Evolutionary conservation across 345 rosid genomes (phyloP), one percentile per base, ranked within the genome.

Genomic region (Turnera subulata): DNA sequence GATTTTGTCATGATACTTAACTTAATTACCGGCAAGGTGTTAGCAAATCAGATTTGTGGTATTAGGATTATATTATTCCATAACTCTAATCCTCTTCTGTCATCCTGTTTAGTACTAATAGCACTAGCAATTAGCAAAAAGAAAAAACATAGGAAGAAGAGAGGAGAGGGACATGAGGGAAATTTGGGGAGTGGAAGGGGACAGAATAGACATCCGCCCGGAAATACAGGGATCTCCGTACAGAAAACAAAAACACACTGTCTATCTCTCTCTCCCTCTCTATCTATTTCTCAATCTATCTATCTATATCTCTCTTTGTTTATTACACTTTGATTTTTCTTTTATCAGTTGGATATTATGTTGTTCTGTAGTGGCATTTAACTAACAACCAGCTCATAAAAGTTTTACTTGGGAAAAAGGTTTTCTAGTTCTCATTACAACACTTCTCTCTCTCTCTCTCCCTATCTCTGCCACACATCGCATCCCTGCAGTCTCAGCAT

Each of bases 151-250:
- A 19, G 42, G 25, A 6, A 16, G 6, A n/a, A 26, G 21, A 35
- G 10, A 17, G 13, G n/a, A 16, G 15, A 18, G 58, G 76, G 79
- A 66, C 73, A 69, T 50, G 63, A 53, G 52, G 32, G 83, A 75
- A 76, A 82, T 62, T 77, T 61, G 65, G 55, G 49, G 40, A 46
- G 61, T 46, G 61, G 57, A 62, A 52, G 78, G 76, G 86, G 82
- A 78, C 82, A 81, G 78, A 78, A 72, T 72, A 66, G 82, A 81
- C 86, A 81, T 73, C 79, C 84, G 50, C 62, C 82, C 84, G 78
- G 60, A 59, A 81, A 76, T 73, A 70, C 71, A 68, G 86, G 82
- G 80, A 16, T 65, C 7, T 60, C 77, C 78, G 76, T 73, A 71
- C 78, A 76, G 35, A 1, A 23, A 50, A 33, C 29, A n/a, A n/a